phyloP scores from a whole-genome alignment of 2,329 filamentous ascomycete genomes.

The Plectosphaerella plurivora region DNA sequence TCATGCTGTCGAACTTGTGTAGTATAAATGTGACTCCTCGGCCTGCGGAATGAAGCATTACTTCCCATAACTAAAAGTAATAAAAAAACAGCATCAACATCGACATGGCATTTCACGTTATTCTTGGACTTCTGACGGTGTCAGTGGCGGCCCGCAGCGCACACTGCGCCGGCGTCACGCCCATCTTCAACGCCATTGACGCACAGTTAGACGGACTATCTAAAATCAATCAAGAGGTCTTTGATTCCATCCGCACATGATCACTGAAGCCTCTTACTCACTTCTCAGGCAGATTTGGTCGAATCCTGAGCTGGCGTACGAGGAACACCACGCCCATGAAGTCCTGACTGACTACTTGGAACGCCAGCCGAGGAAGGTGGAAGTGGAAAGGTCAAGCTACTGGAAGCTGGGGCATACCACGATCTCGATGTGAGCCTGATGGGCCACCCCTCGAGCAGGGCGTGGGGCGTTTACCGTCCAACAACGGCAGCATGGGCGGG shows the following conservation, averaged over 20 bases:
- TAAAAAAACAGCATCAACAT: neutral
- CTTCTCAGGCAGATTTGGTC: neutral
- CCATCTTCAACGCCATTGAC: neutral
- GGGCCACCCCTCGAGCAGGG: slow-evolving; percentile 15
- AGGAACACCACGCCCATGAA: neutral
- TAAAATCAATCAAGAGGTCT: neutral
- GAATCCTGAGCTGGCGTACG: neutral
- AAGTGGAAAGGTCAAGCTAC: slow-evolving; percentile 41
- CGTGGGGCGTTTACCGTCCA: neutral
- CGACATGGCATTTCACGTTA: neutral
- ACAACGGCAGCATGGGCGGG: neutral
- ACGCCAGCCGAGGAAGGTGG: slow-evolving; percentile 47
- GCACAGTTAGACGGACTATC: neutral
- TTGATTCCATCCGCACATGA: neutral
- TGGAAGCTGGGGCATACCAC: slow-evolving; percentile 34
- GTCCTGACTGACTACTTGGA: slow-evolving; percentile 23
- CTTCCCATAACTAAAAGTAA: neutral
- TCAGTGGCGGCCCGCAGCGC: neutral
- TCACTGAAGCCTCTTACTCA: neutral
- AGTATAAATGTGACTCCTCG: neutral
- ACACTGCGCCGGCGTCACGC: neutral
- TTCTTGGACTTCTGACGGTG: neutral
- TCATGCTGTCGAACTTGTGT: neutral
- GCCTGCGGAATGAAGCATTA: neutral
- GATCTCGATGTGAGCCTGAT: slow-evolving; percentile 23